These are phyloP conservation scores for Aspergillus chevalieri DNA, from an alignment of 2,329 filamentous ascomycete species.

Conservation along the genomic window DNA sequence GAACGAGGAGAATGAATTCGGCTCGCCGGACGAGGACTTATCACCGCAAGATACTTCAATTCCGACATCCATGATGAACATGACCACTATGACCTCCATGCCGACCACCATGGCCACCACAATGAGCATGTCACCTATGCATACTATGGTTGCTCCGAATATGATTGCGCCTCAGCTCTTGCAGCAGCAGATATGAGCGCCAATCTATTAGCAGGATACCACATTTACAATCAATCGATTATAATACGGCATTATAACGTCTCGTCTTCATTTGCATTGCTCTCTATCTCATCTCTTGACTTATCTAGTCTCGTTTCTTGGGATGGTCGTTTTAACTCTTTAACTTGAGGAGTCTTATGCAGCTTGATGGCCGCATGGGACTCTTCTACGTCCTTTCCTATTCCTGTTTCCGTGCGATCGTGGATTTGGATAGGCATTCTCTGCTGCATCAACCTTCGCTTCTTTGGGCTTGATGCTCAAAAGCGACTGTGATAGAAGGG, in stretches of 20 bases:
- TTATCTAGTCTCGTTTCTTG: background rate
- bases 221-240: background rate
- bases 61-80: slow-evolving; percentile 26
- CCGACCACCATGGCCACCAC: slow-evolving; percentile 19
- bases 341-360: background rate
- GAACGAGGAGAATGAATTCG: slow-evolving; percentile 79
- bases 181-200: slow-evolving; percentile 36
- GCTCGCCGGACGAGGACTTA: slow-evolving; percentile 66
- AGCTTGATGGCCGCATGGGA: background rate
- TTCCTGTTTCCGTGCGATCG: background rate
- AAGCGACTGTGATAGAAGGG: background rate
- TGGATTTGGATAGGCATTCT: background rate
- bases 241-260: background rate
- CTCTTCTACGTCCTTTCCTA: background rate
- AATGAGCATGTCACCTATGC: slow-evolving; percentile 27
- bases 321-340: background rate
- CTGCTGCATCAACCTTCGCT: background rate
- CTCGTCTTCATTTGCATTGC: background rate
- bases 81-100: slow-evolving; percentile 33
- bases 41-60: slow-evolving; percentile 44
- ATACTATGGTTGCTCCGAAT: slow-evolving; percentile 35
- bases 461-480: background rate
- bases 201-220: background rate
- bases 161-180: slow-evolving; percentile 40
- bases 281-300: background rate